A percentile compares a stretch with the other conserved stretches of the same genome.
Conservation (phyloP, 371 early-diverging fungal species). For the Synchytrium microbalum region DNA sequence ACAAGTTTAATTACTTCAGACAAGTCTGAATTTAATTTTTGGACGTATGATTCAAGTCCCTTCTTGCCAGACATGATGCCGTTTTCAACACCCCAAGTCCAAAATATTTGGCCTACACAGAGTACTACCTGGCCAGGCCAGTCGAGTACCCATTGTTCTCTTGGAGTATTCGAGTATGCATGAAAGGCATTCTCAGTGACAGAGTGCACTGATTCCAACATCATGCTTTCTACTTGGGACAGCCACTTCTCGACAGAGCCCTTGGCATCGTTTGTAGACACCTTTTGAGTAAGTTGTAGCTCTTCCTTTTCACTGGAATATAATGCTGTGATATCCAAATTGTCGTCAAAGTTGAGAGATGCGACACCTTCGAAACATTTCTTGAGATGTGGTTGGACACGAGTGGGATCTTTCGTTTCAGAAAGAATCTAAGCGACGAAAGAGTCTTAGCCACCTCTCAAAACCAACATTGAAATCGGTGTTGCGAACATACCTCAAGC, state of each 20-base stretch:
- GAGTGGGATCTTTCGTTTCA: constrained; percentile 49
- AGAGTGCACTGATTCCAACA: constrained; percentile 40
- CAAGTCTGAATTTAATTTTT: constrained; percentile 33
- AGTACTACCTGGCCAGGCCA: constrained; percentile 53
- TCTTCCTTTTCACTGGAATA: constrained; percentile 44
- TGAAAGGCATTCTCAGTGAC: constrained; percentile 33
- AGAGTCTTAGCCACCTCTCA: background rate
- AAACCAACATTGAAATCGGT: no score
- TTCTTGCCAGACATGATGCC: constrained; percentile 36
- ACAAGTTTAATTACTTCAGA: constrained; percentile 44
- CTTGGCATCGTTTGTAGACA: constrained; percentile 45
- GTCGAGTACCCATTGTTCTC: constrained; percentile 47
- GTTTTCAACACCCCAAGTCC: constrained; percentile 43
- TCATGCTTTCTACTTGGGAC: constrained; percentile 32
- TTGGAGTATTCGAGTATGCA: constrained; percentile 35
- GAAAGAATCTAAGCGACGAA: constrained; percentile 29
- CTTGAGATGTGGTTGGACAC: constrained; percentile 52
- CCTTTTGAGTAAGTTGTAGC: constrained; percentile 29
- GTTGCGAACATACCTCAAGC: constrained; percentile 27
- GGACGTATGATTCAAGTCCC: constrained; percentile 35
- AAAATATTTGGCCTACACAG: constrained; percentile 43
- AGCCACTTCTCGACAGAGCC: constrained; percentile 51
- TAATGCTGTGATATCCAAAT: constrained; percentile 41
- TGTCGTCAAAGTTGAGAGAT: constrained; percentile 40
- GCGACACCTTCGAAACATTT: constrained; percentile 54